These are phyloP conservation scores for Aspergillus oerlinghausenensis DNA, from an alignment of 2,329 filamentous ascomycete genomes.

Conservation along the genomic window DNA sequence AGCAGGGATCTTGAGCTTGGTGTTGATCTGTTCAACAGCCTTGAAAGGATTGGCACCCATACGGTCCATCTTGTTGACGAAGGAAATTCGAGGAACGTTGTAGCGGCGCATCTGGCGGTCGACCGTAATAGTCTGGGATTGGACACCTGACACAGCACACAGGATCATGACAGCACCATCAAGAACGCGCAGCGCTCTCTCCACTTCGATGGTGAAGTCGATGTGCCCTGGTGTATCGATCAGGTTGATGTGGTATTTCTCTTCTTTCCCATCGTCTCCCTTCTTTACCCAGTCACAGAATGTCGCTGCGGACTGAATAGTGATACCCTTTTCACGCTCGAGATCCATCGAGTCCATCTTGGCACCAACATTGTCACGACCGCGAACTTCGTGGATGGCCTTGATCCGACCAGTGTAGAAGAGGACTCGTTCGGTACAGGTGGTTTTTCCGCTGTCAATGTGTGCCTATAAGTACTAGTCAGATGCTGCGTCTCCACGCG, in stretches of 20 bases:
- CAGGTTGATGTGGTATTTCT: conserved; percentile 95
- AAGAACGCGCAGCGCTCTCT: conserved; percentile 87
- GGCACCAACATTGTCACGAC: conserved; percentile 85
- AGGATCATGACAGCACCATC: conserved; percentile 98
- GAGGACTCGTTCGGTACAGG: conserved; percentile 89
- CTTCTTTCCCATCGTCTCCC: conserved; percentile 69
- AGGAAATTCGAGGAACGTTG: conserved; percentile 90
- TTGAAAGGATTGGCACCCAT: conserved; percentile 99
- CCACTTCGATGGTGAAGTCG: conserved; percentile 98
- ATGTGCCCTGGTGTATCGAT: conserved; percentile 99
- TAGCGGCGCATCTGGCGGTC: conserved; percentile 98
- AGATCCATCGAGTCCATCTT: conserved; percentile 99
- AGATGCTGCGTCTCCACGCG: background rate
- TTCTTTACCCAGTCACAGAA: conserved; percentile 96
- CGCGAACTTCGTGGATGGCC: conserved; percentile 89
- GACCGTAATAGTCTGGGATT: conserved; percentile 96
- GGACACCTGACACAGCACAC: conserved; percentile 93
- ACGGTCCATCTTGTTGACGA: conserved; percentile 99
- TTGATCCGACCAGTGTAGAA: conserved; percentile 98
- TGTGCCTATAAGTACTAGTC: conserved; percentile 60
- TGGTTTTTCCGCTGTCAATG: conserved; percentile 98
- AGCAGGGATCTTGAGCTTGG: conserved; percentile 87
- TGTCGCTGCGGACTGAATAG: conserved; percentile 95
- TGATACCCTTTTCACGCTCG: conserved; percentile 97
- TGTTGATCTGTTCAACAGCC: conserved; percentile 94